Base-by-base conservation (phyloP, 805 yeast genomes). In the Spathaspora boniae region DNA sequence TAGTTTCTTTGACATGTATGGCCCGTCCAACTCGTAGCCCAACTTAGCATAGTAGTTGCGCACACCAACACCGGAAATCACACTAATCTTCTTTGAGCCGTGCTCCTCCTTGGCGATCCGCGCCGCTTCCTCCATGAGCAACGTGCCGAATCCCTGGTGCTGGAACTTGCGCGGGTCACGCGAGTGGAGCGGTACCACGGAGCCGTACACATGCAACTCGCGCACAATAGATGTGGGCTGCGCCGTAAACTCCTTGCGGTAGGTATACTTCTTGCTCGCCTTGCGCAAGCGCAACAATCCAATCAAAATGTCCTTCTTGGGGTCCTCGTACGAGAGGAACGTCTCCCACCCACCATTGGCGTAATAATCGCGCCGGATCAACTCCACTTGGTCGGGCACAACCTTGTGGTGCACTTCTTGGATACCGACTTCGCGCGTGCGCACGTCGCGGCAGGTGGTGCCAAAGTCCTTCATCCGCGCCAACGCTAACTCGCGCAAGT, bases 311-410 rank as follows among this genome's bases (percentile, higher is more conserved):
- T 93, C 98, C 61, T 91, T 88, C 59, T 86, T 85, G 30, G 98
- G 98, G 61, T 93, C 98, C 60, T 93, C 98, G 59, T 93, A 93
- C 11, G 94, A 80, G 42, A 93, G 65, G 58, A 93, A 93, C 0
- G 98, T 93, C 65, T 93, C 98, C 98, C 98, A 93, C 15, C 97
- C 97, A 16, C 95, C 98, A 54, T 93, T 93, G 28, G 98, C 98
- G 47, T 84, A 83, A 62, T 93, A 93, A 57, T 93, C 98, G 56
- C 98, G 78, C 58, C 98, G 77, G 36, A 93, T 85, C 37, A 93
- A 68, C 61, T 93, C 98, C 12, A 93, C 96, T 60, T 93, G 98
- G 55, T 93, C 98, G 0, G 98, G 98, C 30, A 84, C 84, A 16
- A 93, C 94, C 57, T 88, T 88, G 58, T 89, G 95, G 58, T 93